A percentile compares a stretch with the other conserved stretches of the same genome.
phyloP scores from a whole-genome alignment of 768 basidiomycete genomes.

The Clitopilus hobsonii region DNA sequence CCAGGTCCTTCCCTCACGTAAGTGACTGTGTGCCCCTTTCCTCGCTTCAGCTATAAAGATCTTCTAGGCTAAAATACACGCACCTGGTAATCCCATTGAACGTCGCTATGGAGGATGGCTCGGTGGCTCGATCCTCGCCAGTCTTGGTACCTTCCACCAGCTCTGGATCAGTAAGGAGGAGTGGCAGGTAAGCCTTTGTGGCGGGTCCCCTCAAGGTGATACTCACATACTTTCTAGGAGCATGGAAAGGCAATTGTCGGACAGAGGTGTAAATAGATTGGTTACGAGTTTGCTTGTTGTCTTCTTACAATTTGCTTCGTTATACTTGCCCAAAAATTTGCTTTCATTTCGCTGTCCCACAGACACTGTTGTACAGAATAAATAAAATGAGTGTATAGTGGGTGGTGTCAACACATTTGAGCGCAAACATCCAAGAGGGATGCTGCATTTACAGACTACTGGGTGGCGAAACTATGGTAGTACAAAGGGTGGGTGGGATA shows the following conservation, averaged over 20 bases:
- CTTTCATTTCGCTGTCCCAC: not conserved
- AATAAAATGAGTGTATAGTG: constrained; percentile 14
- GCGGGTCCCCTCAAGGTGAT: not conserved
- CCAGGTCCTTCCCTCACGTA: constrained; percentile 74
- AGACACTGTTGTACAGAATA: not conserved
- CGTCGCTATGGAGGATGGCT: constrained; percentile 92
- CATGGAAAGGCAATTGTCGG: constrained; percentile 80
- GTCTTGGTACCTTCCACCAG: constrained; percentile 96
- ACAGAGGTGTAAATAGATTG: constrained; percentile 73
- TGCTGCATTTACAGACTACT: not conserved
- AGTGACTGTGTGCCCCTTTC: constrained; percentile 22
- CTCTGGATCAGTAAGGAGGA: constrained; percentile 93
- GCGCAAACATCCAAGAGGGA: not conserved
- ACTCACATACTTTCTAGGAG: constrained; percentile 42
- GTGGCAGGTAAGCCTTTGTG: constrained; percentile 65
- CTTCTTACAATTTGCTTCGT: not conserved
- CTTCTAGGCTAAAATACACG: constrained; percentile 79
- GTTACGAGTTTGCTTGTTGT: not conserved
- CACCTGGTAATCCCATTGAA: constrained; percentile 87
- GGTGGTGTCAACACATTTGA: constrained; percentile 9
- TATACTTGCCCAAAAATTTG: not conserved
- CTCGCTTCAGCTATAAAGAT: not conserved
- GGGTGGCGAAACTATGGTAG: not conserved
- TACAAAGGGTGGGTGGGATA: not conserved
- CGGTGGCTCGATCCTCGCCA: constrained; percentile 92